These are phyloP conservation scores for Glonium stellatum DNA, from an alignment of 495 filamentous ascomycete genomes.

Conservation along the genomic window DNA sequence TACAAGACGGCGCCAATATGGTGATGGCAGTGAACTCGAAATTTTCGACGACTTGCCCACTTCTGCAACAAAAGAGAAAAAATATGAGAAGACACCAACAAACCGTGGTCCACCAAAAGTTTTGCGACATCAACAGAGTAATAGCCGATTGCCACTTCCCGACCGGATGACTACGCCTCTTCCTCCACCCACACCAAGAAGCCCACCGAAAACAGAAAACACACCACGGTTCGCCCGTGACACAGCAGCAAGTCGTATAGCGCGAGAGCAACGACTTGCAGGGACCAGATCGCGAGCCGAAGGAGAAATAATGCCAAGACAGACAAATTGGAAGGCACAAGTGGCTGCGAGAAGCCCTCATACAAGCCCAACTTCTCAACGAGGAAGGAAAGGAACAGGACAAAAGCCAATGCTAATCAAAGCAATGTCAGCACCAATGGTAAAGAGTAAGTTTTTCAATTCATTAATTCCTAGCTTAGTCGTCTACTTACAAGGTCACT, in stretches of 20 bases:
- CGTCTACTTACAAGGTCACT: conserved; percentile 17
- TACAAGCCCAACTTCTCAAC: conserved; percentile 52
- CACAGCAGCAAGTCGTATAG: conserved; percentile 82
- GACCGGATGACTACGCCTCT: conserved; percentile 41
- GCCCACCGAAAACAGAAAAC: conserved; percentile 42
- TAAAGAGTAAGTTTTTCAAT: conserved; percentile 54
- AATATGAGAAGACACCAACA: conserved; percentile 71
- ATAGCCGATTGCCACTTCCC: conserved; percentile 19
- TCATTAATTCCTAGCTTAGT: conserved; percentile 15
- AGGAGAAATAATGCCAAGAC: conserved; percentile 56
- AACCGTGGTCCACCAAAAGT: conserved; percentile 62
- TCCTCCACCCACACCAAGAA: conserved; percentile 49
- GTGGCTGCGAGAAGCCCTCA: conserved; percentile 51
- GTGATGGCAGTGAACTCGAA: conserved; percentile 86
- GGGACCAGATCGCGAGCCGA: conserved; percentile 32
- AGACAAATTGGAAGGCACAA: conserved; percentile 74
- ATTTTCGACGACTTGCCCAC: conserved; percentile 93
- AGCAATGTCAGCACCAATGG: conserved; percentile 52
- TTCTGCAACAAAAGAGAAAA: conserved; percentile 70
- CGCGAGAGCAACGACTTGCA: conserved; percentile 65
- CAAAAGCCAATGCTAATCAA: conserved; percentile 67
- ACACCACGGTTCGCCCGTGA: conserved; percentile 87
- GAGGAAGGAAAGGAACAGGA: conserved; percentile 45
- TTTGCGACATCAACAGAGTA: conserved; percentile 31
- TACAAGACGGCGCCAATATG: conserved; percentile 63